Evolutionary conservation across 768 basidiomycete genomes (phyloP), one percentile per base, ranked within the genome.

Genomic region (Suillus lakei): DNA sequence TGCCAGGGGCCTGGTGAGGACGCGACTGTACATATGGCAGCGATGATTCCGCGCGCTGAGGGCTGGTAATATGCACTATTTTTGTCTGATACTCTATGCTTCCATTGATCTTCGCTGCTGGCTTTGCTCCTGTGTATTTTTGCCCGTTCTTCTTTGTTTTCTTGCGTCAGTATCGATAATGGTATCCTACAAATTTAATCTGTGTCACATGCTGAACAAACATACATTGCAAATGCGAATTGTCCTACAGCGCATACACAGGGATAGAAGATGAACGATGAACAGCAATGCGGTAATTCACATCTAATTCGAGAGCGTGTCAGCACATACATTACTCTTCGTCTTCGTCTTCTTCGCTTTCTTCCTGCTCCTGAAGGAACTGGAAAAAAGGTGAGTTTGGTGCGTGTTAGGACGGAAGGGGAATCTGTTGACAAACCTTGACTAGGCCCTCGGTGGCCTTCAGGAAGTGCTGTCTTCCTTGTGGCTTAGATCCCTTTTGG

Each of bases 381-480:
- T 96, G 72, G 32, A 59, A 61, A 16, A 43, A 93, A 89, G 61
- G 61, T 63, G 53, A 61, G 64, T 61, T 63, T 59, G 64, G 54
- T 59, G 18, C 18, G 6, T 58, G 26, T 21, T 59, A 60, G 56
- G 32, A 62, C 26, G 30, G 64, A 38, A 66, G 28, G 28, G 46
- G 15, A 54, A 46, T 60, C 23, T 53, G 44, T 51, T 46, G 60
- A 73, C 78, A 59, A 73, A 89, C 96, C 86, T 98, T 97, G 75
- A 99, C 96, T 44, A 99, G 84, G 21, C 92, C 75, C 74, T 93
- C 92, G 0, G 94, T 91, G 64, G 84, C 88, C 81, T 94, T 96
- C 70, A 98, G 81, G 84, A 99, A 98, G 77, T 96, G 92, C 77
- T 98, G 95, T 74, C 91, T 90, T 58, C 96, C 97, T 78, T 98